Conservation (phyloP, 768 basidiomycete genomes). For the Podaxis sp. region DNA sequence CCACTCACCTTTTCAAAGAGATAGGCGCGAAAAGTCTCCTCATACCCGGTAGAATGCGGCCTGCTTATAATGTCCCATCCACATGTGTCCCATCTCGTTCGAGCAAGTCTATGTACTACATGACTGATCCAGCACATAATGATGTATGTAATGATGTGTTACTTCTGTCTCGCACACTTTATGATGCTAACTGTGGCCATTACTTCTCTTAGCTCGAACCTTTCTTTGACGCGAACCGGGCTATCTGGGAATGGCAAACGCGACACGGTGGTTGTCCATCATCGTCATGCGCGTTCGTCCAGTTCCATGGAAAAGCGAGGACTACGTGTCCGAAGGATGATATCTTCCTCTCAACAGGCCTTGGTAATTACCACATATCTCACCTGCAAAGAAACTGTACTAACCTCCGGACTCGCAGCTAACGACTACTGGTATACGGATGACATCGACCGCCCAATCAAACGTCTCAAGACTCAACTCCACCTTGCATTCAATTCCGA, state of each 20-base stretch:
- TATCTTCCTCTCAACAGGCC: constrained; percentile 44
- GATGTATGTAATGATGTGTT: constrained; percentile 25
- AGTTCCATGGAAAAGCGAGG: constrained; percentile 44
- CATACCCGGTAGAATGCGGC: constrained; percentile 37
- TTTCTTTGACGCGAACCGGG: constrained; percentile 38
- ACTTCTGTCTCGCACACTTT: too few relatives aligned
- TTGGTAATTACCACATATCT: constrained; percentile 29
- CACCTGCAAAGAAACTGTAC: background rate
- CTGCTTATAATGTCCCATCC: constrained; percentile 30
- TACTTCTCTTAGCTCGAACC: constrained; percentile 34
- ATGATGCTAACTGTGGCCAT: background rate
- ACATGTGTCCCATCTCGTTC: constrained; percentile 28
- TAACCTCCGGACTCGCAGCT: constrained; percentile 16
- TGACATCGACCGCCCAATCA: constrained; percentile 30
- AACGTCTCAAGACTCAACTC: constrained; percentile 32
- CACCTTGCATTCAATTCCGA: constrained; percentile 23
- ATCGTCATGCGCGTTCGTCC: constrained; percentile 41
- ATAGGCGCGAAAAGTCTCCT: constrained; percentile 40
- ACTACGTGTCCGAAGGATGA: constrained; percentile 36
- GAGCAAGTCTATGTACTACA: constrained; percentile 29
- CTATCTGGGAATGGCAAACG: constrained; percentile 39
- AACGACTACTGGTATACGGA: constrained; percentile 36
- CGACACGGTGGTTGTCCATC: constrained; percentile 35
- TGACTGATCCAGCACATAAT: constrained; percentile 48
- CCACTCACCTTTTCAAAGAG: constrained; percentile 35